Conservation (phyloP, 345 rosid genomes). For the Nephelium lappaceum region DNA sequence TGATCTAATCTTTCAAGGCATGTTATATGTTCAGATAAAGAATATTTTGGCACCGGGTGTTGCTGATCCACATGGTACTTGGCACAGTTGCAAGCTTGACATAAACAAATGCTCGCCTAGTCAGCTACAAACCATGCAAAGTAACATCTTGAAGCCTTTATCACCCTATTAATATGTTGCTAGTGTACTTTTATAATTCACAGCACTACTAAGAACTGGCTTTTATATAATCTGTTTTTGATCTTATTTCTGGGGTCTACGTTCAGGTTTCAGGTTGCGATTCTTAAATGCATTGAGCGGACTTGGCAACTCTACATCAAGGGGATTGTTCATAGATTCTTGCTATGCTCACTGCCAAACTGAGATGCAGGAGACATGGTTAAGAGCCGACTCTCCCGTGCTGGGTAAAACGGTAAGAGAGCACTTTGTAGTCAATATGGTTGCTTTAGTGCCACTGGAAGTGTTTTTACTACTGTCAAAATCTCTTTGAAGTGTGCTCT, state of each 20-base stretch:
- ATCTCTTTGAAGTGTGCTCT: neutral
- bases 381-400: slow-evolving; percentile 64
- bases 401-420: slow-evolving; percentile 52
- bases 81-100: slow-evolving; percentile 81
- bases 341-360: slow-evolving; percentile 93
- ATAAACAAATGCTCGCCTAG: slow-evolving; percentile 60
- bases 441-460: neutral
- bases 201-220: neutral
- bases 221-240: neutral
- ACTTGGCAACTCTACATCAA: slow-evolving; percentile 54
- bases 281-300: slow-evolving; percentile 61
- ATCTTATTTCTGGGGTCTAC: neutral
- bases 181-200: neutral
- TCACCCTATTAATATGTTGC: neutral
- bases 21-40: slow-evolving; percentile 51
- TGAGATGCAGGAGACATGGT: slow-evolving; percentile 81
- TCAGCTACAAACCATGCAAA: slow-evolving; percentile 77
- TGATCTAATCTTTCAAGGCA: slow-evolving; percentile 6
- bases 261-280: slow-evolving; percentile 67
- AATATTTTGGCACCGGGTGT: slow-evolving; percentile 79
- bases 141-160: slow-evolving; percentile 32
- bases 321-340: slow-evolving; percentile 81
- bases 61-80: slow-evolving; percentile 78
- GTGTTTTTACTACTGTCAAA: no score
- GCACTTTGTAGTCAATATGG: neutral